A percentile compares a stretch with the other conserved stretches of the same genome.
These are phyloP conservation scores for Pestalotiopsis sp. DNA, from an alignment of 2,329 filamentous ascomycete genomes.

Conservation along the genomic window DNA sequence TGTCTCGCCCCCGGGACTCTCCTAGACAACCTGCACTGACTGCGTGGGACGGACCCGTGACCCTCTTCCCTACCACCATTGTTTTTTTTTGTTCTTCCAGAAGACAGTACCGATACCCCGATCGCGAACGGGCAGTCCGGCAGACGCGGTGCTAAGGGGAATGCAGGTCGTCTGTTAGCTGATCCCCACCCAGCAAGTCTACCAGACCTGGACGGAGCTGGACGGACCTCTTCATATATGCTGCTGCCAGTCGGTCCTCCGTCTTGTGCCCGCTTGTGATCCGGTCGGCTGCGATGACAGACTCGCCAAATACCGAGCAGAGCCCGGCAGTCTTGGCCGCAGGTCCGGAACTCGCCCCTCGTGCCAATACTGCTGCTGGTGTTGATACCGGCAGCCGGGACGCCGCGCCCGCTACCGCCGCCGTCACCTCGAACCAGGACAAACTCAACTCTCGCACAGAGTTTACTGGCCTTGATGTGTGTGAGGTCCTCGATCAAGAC, in stretches of 20 bases:
- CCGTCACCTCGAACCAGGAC: conserved; percentile 4
- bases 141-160: neutral
- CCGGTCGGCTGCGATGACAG: neutral
- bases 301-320: neutral
- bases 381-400: neutral
- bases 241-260: neutral
- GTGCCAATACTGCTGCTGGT: neutral
- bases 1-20: no score
- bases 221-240: neutral
- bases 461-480: conserved; percentile 24
- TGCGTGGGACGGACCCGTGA: no score
- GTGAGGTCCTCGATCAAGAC: conserved; percentile 38
- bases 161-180: neutral
- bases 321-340: neutral
- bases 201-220: neutral
- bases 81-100: neutral
- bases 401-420: neutral
- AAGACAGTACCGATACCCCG: neutral
- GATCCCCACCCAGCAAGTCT: neutral
- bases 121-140: neutral
- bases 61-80: neutral
- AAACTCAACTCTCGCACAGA: conserved; percentile 20
- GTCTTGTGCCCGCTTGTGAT: neutral
- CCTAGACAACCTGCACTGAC: no score
- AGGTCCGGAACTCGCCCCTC: neutral